phyloP scores from a whole-genome alignment of 2,329 filamentous ascomycete species.

The Tolypocladium nubicola region DNA sequence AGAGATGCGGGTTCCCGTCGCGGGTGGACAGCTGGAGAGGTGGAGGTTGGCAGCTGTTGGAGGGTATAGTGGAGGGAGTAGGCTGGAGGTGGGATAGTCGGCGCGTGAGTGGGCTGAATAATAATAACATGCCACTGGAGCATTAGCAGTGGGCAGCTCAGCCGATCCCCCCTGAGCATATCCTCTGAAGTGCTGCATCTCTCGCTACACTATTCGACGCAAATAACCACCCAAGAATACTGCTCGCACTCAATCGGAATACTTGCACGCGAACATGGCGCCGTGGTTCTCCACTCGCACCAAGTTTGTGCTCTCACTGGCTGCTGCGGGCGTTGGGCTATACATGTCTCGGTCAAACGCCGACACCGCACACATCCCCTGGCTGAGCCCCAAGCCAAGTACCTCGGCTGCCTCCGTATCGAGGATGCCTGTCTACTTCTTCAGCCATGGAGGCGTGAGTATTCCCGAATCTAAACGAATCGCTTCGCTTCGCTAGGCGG shows the following conservation, averaged over 20 bases:
- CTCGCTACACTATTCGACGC: too few species aligned
- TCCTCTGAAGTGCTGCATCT: not conserved
- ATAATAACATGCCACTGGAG: not conserved
- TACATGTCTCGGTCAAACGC: not conserved
- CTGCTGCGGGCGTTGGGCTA: not conserved
- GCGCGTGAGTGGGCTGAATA: not conserved
- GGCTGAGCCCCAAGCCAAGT: not conserved
- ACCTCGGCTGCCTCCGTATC: not conserved
- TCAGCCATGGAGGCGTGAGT: constrained; percentile 38
- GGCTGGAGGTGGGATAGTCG: too few species aligned
- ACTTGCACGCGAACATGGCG: not conserved
- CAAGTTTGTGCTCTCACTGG: not conserved
- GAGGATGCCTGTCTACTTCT: constrained; percentile 33
- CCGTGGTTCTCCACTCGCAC: not conserved
- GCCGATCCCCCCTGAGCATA: not conserved
- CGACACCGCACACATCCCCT: not conserved
- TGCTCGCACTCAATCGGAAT: too few species aligned
- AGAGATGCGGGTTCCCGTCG: too few species aligned
- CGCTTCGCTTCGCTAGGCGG: not conserved
- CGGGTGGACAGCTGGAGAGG: too few species aligned
- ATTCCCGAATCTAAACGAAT: not conserved
- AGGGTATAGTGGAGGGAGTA: too few species aligned
- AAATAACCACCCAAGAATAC: too few species aligned
- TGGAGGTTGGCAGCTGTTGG: too few species aligned
- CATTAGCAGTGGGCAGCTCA: not conserved